Base-by-base conservation (phyloP, 257 asterid species). In the Solanum pinnatisectum region DNA sequence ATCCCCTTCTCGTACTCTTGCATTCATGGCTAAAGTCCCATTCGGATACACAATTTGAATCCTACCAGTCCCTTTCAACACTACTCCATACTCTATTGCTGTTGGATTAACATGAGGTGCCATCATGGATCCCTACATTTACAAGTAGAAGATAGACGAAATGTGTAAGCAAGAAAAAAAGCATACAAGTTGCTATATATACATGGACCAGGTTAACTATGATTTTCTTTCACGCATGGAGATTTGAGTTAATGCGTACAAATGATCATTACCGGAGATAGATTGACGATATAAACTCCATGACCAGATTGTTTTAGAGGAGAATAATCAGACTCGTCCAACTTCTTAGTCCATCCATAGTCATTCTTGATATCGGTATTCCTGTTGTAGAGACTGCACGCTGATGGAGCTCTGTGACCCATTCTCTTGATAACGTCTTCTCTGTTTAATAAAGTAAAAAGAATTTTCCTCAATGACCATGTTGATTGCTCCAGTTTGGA, bases 81-180 rank as follows among this genome's bases (percentile, higher is more conserved):
- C 98, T 5, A 97, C 46, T 9, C 98, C 99, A 5, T 90, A 94
- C 89, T 94, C 98, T 1, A 91, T 91, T 67, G 98, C 98, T 67
- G 89, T 90, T 68, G 98, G 98, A 70, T 96, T 97, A 39, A 94
- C 84, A 67, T 97, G 99, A 5, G 98, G 99, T 42, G 98, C 98
- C 98, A 97, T 90, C 98, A 97, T 94, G 35, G 98, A 92, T 74
- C 99, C 98, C 99, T 97, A 79, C 88, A 89, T 25, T 25, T 7
- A 8, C 9, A 5, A 42, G 32, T 11, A 78, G 42, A 40, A 40
- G 13, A n/a, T 14, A 40, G 35, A 77, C n/a, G 16, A 3, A 42
- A 78, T 33, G 18, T n/a, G 84, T 40, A 40, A 77, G 13, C 35
- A n/a, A 40, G 36, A 40, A 0, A 40, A 40, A 23, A n/a, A 78